Percentiles rank a stretch among this genome's conserved stretches.
Conservation (phyloP, 352 stramenopile species). For the Sclerospora graminicola region DNA sequence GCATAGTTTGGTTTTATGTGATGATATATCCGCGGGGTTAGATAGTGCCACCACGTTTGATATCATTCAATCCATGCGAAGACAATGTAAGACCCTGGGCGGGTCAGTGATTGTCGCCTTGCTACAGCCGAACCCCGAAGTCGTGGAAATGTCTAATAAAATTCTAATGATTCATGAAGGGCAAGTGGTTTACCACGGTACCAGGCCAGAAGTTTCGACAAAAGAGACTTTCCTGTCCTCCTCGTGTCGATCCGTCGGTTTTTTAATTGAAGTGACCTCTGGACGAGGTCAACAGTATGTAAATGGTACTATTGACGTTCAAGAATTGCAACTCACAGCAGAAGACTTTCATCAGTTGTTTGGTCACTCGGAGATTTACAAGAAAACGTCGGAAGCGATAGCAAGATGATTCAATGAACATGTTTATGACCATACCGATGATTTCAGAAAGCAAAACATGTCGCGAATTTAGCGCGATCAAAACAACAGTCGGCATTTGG, state of each 20-base stretch:
- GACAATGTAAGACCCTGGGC: slow-evolving; percentile 25
- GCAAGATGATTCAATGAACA: slow-evolving; percentile 41
- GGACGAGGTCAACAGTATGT: slow-evolving; percentile 38
- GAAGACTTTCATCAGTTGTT: slow-evolving; percentile 56
- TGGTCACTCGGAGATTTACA: slow-evolving; percentile 42
- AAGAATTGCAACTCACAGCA: slow-evolving; percentile 17
- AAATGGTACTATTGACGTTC: slow-evolving; percentile 22
- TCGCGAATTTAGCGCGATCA: slow-evolving; percentile 31
- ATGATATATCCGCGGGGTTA: slow-evolving; percentile 58
- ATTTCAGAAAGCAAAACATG: slow-evolving; percentile 43
- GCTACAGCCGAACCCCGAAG: slow-evolving; percentile 71
- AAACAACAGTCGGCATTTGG: slow-evolving; percentile 50
- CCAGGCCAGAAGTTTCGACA: slow-evolving; percentile 66
- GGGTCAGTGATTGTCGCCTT: slow-evolving; percentile 31
- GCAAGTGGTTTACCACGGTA: slow-evolving; percentile 89
- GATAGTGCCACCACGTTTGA: slow-evolving; percentile 46
- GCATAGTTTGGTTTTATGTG: slow-evolving; percentile 63
- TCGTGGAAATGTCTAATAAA: slow-evolving; percentile 93
- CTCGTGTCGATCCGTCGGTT: slow-evolving; percentile 50
- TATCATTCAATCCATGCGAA: slow-evolving; percentile 40
- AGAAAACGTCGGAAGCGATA: slow-evolving; percentile 32
- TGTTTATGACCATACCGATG: slow-evolving; percentile 34
- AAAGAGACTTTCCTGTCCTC: slow-evolving; percentile 57
- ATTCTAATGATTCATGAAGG: slow-evolving; percentile 91
- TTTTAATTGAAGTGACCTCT: slow-evolving; percentile 58